Evolutionary conservation across 2,329 filamentous ascomycete genomes (phyloP).

Genomic region (Scedosporium minutisporum): DNA sequence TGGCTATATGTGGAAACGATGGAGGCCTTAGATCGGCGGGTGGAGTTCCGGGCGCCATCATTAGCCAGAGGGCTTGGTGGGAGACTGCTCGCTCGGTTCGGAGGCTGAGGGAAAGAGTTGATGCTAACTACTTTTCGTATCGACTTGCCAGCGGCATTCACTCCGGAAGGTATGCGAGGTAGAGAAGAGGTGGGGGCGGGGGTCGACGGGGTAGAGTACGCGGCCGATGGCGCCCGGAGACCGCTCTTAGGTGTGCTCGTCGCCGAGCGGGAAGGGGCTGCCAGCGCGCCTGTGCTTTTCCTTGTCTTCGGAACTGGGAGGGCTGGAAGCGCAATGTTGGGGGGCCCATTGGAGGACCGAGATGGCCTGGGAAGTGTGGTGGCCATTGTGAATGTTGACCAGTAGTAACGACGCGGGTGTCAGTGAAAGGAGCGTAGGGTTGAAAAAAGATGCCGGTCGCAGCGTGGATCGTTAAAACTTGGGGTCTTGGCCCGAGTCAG

Average conservation of each 20-base stretch:
- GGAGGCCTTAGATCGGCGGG: constrained; percentile 45
- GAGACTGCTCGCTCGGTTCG: constrained; percentile 50
- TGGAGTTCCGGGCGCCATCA: constrained; percentile 29
- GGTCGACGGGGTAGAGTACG: constrained; percentile 38
- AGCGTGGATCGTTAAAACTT: neutral
- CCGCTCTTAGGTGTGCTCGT: constrained; percentile 45
- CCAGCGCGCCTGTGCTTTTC: constrained; percentile 48
- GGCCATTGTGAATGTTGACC: constrained; percentile 32
- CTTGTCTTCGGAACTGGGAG: constrained; percentile 65
- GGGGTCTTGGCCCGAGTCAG: too few relatives aligned
- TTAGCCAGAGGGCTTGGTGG: constrained; percentile 51
- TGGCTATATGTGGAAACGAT: constrained; percentile 43
- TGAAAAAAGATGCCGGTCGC: neutral
- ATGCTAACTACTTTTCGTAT: constrained; percentile 87
- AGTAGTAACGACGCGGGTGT: too few relatives aligned
- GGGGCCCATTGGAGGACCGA: constrained; percentile 60
- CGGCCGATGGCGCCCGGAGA: constrained; percentile 49
- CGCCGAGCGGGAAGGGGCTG: constrained; percentile 30
- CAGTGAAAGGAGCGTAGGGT: neutral
- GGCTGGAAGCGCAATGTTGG: constrained; percentile 62
- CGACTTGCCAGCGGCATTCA: constrained; percentile 55
- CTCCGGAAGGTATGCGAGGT: constrained; percentile 42
- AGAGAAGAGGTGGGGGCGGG: constrained; percentile 44
- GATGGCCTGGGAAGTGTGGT: constrained; percentile 58
- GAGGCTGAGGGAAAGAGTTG: constrained; percentile 85